phyloP scores from a whole-genome alignment of 371 early-diverging fungal species.

The Mortierella sp. region DNA sequence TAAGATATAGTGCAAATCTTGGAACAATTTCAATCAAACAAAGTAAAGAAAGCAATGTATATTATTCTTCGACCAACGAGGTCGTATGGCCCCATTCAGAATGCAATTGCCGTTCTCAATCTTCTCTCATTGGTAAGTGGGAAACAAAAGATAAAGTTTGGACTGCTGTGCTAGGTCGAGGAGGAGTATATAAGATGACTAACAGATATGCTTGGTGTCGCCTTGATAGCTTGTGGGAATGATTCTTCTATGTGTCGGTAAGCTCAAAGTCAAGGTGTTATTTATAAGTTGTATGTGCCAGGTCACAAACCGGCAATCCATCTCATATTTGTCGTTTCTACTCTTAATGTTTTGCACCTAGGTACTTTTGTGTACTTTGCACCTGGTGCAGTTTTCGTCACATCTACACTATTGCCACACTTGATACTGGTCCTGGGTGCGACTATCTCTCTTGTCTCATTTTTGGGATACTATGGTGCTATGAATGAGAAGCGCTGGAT shows the following conservation, averaged over 20 bases:
- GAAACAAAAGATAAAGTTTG: neutral
- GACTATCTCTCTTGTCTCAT: constrained; percentile 50
- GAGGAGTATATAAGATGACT: neutral
- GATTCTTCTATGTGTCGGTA: constrained; percentile 55
- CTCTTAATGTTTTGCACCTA: constrained; percentile 5
- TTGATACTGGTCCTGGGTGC: constrained; percentile 49
- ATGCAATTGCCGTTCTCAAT: constrained; percentile 53
- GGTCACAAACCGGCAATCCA: too few species aligned
- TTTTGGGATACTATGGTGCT: constrained; percentile 54
- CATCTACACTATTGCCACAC: constrained; percentile 54
- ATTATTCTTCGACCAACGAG: constrained; percentile 32
- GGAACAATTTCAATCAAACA: neutral
- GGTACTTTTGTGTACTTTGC: constrained; percentile 56
- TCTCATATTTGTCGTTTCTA: neutral
- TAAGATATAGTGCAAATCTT: neutral
- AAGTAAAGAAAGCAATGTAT: constrained; percentile 17
- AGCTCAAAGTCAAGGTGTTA: neutral
- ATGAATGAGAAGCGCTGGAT: constrained; percentile 57
- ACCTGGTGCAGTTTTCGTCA: constrained; percentile 46
- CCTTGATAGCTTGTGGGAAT: constrained; percentile 49
- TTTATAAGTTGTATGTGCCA: neutral
- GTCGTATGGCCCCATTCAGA: constrained; percentile 53
- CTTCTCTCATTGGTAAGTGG: constrained; percentile 50
- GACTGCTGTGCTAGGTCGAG: neutral
- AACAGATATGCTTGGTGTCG: neutral